Base-by-base conservation (phyloP, 306 rosid species). In the Echinosophora koreensis region DNA sequence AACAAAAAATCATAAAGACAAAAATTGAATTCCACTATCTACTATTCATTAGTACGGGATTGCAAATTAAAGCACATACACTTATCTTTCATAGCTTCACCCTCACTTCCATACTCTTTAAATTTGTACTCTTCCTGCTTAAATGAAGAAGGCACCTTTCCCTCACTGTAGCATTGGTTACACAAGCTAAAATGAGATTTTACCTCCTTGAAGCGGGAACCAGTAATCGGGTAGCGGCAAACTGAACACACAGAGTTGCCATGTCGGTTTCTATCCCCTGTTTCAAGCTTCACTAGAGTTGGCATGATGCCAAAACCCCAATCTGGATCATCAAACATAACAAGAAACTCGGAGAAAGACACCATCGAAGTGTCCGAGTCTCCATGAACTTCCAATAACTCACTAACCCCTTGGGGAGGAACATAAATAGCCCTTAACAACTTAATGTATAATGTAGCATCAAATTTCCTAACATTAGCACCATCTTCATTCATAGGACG, bases 231-330 rank as follows among this genome's bases (percentile, higher is more conserved):
- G 72, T 96, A 96, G 67, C 94, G 93, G 82, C 99, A 96, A 76
- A 91, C 96, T 0, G 91, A 72, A 86, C 99, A 96, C 37, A 88
- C 87, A 3, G 88, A 83, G 73, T 78, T 81, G 18, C 99, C 98
- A 47, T 96, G 97, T 57, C 98, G 94, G 79, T 89, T 92, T 76
- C 98, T 88, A 71, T 96, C 99, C 62, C 98, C 97, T 0, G 83
- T 83, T 81, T 96, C 99, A 39, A 96, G 99, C 88, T 91, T 96
- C 78, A 86, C 59, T 57, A 96, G 77, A 52, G 89, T 89, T 11
- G 98, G 84, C 97, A 96, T 88, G 68, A 96, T 92, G 41, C 98
- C 98, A 55, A 96, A 96, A 62, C 99, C 98, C 98, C 97, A 91
- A 85, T 96, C 99, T 13, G 82, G 81, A 85, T 96, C 98, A 41